Base-by-base conservation (phyloP, 2,329 filamentous ascomycete genomes). In the Colletotrichum sp. region DNA sequence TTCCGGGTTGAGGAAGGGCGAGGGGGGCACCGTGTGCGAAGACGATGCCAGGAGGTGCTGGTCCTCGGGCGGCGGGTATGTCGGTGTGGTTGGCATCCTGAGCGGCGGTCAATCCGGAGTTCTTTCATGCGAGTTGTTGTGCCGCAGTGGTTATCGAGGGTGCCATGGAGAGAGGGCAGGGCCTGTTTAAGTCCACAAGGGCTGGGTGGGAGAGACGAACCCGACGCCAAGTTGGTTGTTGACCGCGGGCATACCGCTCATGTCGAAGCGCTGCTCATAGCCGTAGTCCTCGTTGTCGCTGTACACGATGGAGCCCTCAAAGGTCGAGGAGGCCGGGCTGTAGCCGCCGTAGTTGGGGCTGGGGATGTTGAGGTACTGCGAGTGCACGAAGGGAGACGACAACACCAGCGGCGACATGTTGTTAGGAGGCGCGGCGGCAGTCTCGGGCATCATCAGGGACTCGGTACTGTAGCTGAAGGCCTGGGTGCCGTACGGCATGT, bases 381-480 rank as follows among this genome's bases (percentile, higher is more conserved):
- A 88, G 77, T 85, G 85, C 66, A 85, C 82, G 77, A 88, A 91
- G 2, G 90, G 89, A 38, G 90, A 92, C 36, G 90, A 90, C 69
- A 92, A 84, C 78, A 88, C 85, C 80, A 92, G 81, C 18, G 91
- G 90, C 81, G 88, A 92, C 79, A 89, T 85, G 58, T 88, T 87
- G 60, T 84, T 87, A 60, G 83, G 83, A 15, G 87, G 86, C 21
- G 87, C 84, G 28, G 87, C 83, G 72, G 90, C 86, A 10, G 87
- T 84, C 76, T 88, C 87, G 79, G 92, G 85, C 79, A 91, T 85
- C 32, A 91, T 89, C 81, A 93, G 85, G 78, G 92, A 89, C 81
- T 93, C 91, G 69, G 90, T 88, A 82, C 91, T 93, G 86, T 92
- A 93, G 84, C 88, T 92, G 83, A 93, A 93, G 28, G 89, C 86